Evolutionary conservation across 2,329 filamentous ascomycete genomes (phyloP), one percentile per base, ranked within the genome.

Genomic region (Fusarium illudens): DNA sequence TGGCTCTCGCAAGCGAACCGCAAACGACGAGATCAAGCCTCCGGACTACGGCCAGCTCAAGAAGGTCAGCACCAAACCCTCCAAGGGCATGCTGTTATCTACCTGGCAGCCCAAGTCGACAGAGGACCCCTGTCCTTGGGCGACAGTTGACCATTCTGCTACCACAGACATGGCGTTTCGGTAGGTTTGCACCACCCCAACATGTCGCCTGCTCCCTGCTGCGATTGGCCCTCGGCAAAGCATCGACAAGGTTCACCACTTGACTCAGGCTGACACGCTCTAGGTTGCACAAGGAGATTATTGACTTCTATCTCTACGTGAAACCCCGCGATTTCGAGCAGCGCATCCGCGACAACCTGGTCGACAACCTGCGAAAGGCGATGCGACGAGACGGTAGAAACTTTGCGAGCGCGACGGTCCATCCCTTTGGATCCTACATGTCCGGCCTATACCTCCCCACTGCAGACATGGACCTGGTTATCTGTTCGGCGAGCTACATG

Each of bases 401-500:
- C 50, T 90, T 89, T 71, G 79, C 82, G 12, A 86, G 88, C 48
- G 88, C 89, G 11, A 84, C 90, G 50, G 82, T 97, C 8, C 83
- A 86, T 32, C 85, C 90, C 10, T 99, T 99, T 76, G 96, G 96
- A n/a, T 98, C 96, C 0, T 99, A 94, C 79, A 94, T 93, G 71
- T 93, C 93, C 4, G 93, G 92, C 0, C 82, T 93, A 8, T 89
- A 89, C 70, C 80, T 89, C 3, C 87, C 87, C 0, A 88, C 92
- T 1, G 93, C 92, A 15, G 96, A 99, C 76, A 97, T 99, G 89
- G 96, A 99, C 76, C 84, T 99, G 49, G 96, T 97, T 3, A 86
- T 96, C 54, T 87, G 94, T 52, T 89, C 86, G 0, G 74, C 76
- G 3, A 81, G 83, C 25, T 93, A 88, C 67, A 82, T 89, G 66